Evolutionary conservation across 352 stramenopile genomes (phyloP), one percentile per base, ranked within the genome.

Genomic region (Phytophthora citricola): DNA sequence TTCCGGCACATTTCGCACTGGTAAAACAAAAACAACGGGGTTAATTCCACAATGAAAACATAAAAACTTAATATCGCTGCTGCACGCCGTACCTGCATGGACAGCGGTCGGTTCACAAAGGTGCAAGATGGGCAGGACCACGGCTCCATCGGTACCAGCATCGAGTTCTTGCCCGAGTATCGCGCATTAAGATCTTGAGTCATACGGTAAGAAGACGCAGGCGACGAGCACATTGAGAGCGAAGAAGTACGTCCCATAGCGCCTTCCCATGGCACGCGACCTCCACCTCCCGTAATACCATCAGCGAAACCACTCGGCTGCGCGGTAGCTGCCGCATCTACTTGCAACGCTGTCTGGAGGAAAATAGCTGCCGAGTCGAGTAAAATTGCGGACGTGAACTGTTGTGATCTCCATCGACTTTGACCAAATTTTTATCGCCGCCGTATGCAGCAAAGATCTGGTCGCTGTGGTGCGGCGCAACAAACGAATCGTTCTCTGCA

Each of bases 371-470:
- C 94, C 7, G 90, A 98, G 74, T 99, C 95, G 52, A 98, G 88
- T 45, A 99, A 83, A 98, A 99, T 40, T 95, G 88, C 8, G 97
- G 97, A 5, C 98, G 81, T 24, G 93, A 85, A 36, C 81, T 98
- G 76, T 99, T 99, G 81, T 99, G 98, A 75, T 99, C 97, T 36
- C 97, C 97, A 48, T 98, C 88, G 5, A 99, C 97, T 51, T 99
- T 92, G 10, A 99, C 94, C 3, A 99, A 72, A 67, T 99, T 99
- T 72, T 99, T 99, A 79, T 99, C 97, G 12, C 97, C 98, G 1
- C 92, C 97, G 68, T 99, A 99, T 43, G 87, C 82, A 14, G 73
- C 85, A 73, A 79, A 93, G 11, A 94, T 76, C 56, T 87, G 75
- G 39, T 92, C 82, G 47, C 85, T 95, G 58, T 98, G 93, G 51